phyloP scores from a whole-genome alignment of 441 rosid genomes.

The Mallotus repandus region DNA sequence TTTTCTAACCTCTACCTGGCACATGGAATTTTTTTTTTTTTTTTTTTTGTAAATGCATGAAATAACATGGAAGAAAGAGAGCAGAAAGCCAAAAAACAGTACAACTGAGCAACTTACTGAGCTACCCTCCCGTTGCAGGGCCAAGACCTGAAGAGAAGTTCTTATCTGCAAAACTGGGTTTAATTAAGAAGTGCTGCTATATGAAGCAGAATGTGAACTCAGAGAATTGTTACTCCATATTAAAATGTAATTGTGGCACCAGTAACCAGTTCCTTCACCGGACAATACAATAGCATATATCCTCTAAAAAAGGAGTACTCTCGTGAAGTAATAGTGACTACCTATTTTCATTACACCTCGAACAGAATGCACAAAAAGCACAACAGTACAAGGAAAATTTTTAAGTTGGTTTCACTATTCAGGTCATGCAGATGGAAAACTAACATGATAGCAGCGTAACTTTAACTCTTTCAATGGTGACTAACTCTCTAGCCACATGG shows the following conservation, averaged over 20 bases:
- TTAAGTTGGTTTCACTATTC: not conserved
- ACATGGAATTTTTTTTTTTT: slow-evolving; percentile 2
- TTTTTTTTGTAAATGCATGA: slow-evolving; percentile 1
- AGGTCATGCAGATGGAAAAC: not conserved
- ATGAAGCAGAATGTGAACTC: not conserved
- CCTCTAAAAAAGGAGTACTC: not conserved
- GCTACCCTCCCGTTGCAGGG: slow-evolving; percentile 80
- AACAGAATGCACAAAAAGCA: not conserved
- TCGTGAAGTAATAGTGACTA: not conserved
- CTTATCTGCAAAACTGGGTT: slow-evolving; percentile 57
- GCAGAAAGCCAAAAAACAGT: slow-evolving; percentile 14
- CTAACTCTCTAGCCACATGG: not conserved
- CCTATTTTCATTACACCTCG: not conserved
- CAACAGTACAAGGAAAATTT: not conserved
- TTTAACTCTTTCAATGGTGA: not conserved
- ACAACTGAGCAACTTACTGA: slow-evolving; percentile 43
- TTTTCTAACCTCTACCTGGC: slow-evolving; percentile 73
- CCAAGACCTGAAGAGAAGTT: slow-evolving; percentile 91
- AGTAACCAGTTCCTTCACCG: not conserved
- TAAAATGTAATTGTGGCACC: not conserved
- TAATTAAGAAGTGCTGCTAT: slow-evolving; percentile 13
- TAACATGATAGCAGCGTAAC: not conserved
- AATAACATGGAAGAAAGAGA: slow-evolving; percentile 14
- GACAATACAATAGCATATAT: not conserved
- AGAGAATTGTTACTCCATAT: not conserved